Conservation (phyloP, 2,329 filamentous ascomycete species). For the Lachnellula occidentalis region DNA sequence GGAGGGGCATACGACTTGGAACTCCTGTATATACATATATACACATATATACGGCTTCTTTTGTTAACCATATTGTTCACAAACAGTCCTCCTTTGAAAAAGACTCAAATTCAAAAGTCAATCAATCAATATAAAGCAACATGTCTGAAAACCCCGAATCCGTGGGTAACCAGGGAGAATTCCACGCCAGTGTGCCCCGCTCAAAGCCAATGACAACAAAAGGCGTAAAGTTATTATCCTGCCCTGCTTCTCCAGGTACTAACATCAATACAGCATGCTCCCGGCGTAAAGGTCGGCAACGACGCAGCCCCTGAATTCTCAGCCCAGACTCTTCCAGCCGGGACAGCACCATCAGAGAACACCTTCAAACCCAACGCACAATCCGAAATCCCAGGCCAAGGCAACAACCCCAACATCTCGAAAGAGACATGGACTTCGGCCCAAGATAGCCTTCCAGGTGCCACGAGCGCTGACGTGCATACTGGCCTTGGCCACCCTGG, state of each 20-base stretch:
- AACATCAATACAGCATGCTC: conserved; percentile 50
- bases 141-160: conserved; percentile 43
- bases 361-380: conserved; percentile 35
- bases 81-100: too few relatives aligned
- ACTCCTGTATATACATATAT: too few relatives aligned
- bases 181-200: conserved; percentile 45
- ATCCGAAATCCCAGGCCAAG: conserved; percentile 34
- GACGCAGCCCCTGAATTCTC: conserved; percentile 58
- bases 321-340: conserved; percentile 53
- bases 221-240: conserved; percentile 44
- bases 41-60: too few relatives aligned
- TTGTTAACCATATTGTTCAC: too few relatives aligned
- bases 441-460: conserved; percentile 37
- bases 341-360: conserved; percentile 46
- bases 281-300: conserved; percentile 54
- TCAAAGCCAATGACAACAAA: conserved; percentile 48
- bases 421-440: conserved; percentile 28
- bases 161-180: conserved; percentile 51
- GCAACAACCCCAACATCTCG: conserved; percentile 28
- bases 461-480: conserved; percentile 42
- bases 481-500: conserved; percentile 39
- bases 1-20: neutral
- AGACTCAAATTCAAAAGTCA: neutral
- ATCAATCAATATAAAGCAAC: neutral
- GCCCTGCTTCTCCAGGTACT: conserved; percentile 37